Base-by-base conservation (phyloP, 768 basidiomycete genomes). In the Termitomyces sp. region DNA sequence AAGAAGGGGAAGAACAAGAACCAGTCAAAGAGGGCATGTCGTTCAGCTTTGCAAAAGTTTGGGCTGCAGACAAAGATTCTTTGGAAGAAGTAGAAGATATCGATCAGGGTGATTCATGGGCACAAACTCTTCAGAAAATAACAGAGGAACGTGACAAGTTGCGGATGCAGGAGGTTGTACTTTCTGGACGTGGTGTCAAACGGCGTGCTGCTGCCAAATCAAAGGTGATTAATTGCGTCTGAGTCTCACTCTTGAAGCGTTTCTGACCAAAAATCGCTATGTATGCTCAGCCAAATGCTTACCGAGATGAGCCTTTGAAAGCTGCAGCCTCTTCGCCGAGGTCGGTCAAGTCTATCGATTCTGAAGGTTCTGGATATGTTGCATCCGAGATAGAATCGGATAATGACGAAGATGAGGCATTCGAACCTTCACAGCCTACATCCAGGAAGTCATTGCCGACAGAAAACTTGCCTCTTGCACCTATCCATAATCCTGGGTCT, bases 21-120 rank as follows among this genome's bases (percentile, higher is more conserved):
- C 69, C 71, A 20, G 67, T 76, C 5, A 80, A 78, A 57, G 79
- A 81, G 47, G 72, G 79, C 38, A 69, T 85, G 32, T 76, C 83
- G 9, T 97, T 98, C 68, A 83, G 82, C 6, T 96, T 95, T 65
- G 94, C 95, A 11, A 94, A 95, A 69, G 81, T 98, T 44, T 98
- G 95, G 95, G 83, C 88, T 1, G 85, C 88, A 24, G 85, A 88
- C 59, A 87, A 88, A 66, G 87, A 87, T 54, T 65, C 74, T 3
- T 70, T 91, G 49, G 88, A 88, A 66, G 88, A 90, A 16, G 67
- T 92, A 22, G 77, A 73, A 35, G 88, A 88, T 47, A 76, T 76
- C 3, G 85, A 83, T 47, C 78, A 85, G 55, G 78, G 74, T 32
- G 87, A 92, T 68, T 91, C 92, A n/a, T 95, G 92, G 94, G 81